Conservation (phyloP, 805 yeast species). For the Metschnikowia rubicola region DNA sequence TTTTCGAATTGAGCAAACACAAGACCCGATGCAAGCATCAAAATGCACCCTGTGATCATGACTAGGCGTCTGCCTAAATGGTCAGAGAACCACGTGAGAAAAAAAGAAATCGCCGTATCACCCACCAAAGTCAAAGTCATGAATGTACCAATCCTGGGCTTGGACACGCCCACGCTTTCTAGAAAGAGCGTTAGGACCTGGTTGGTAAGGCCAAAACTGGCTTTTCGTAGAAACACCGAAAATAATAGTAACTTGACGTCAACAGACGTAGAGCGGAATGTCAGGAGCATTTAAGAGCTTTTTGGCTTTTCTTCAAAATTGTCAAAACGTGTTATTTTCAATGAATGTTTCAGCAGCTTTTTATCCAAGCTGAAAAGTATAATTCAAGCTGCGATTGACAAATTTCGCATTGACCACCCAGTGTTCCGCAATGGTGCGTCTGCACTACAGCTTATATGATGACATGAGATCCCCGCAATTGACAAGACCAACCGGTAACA, state of each 20-base stretch:
- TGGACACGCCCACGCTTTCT: conserved; percentile 50
- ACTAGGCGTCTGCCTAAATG: conserved; percentile 63
- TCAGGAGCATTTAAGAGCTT: conserved; percentile 1
- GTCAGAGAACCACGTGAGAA: conserved; percentile 77
- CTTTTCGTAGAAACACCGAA: conserved; percentile 66
- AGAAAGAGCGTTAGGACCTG: conserved; percentile 72
- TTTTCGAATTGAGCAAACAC: conserved; percentile 57
- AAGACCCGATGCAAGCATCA: conserved; percentile 68
- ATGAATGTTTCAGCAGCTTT: too few relatives aligned
- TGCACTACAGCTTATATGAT: too few relatives aligned
- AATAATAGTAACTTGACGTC: conserved; percentile 66
- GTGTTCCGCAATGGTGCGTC: too few relatives aligned
- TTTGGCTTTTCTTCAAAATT: too few relatives aligned
- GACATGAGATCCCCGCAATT: too few relatives aligned
- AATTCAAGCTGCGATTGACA: too few relatives aligned
- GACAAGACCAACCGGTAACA: too few relatives aligned
- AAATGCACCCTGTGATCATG: conserved; percentile 56
- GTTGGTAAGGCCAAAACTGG: conserved; percentile 75
- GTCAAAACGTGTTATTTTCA: too few relatives aligned
- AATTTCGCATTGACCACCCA: too few relatives aligned
- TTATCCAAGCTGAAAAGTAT: too few relatives aligned
- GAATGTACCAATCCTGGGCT: conserved; percentile 64
- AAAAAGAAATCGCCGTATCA: conserved; percentile 67
- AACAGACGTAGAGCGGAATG: conserved; percentile 6
- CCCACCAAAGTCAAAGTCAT: conserved; percentile 82